phyloP scores from a whole-genome alignment of 306 rosid genomes.

The Cucurbita pepo region DNA sequence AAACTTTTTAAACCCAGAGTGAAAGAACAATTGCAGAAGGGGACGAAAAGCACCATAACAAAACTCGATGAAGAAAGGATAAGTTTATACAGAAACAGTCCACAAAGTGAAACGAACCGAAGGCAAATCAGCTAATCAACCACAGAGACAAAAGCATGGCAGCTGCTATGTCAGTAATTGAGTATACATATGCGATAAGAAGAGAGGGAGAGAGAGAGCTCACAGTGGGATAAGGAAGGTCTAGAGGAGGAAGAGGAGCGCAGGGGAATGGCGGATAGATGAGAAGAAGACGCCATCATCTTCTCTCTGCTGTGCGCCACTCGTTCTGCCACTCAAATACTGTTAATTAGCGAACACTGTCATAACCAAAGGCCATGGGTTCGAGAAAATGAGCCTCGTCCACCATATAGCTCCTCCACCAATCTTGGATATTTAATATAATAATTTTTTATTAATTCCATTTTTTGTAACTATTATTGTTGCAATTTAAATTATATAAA shows the following conservation, averaged over 20 bases:
- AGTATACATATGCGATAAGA: neutral
- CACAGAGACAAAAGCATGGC: neutral
- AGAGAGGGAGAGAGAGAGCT: constrained; percentile 2
- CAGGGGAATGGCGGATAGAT: constrained; percentile 31
- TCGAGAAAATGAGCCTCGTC: neutral
- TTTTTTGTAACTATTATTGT: too few relatives aligned
- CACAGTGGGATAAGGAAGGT: constrained; percentile 16
- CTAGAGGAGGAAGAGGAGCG: constrained; percentile 10
- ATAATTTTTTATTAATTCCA: too few relatives aligned
- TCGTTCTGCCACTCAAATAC: neutral
- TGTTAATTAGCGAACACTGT: neutral
- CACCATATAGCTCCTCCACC: neutral
- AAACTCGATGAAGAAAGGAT: neutral
- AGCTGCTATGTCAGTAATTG: neutral
- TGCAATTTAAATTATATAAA: too few relatives aligned
- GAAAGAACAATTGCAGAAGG: neutral
- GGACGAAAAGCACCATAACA: neutral
- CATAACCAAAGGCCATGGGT: neutral
- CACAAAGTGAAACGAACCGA: neutral
- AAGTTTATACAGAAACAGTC: neutral
- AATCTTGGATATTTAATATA: too few relatives aligned
- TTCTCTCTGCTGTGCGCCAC: neutral
- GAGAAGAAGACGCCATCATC: constrained; percentile 33
- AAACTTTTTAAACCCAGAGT: neutral
- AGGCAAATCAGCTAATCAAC: neutral